These are phyloP conservation scores for Geotrichum australiense DNA, from an alignment of 1,139 yeast species.

Conservation along the genomic window DNA sequence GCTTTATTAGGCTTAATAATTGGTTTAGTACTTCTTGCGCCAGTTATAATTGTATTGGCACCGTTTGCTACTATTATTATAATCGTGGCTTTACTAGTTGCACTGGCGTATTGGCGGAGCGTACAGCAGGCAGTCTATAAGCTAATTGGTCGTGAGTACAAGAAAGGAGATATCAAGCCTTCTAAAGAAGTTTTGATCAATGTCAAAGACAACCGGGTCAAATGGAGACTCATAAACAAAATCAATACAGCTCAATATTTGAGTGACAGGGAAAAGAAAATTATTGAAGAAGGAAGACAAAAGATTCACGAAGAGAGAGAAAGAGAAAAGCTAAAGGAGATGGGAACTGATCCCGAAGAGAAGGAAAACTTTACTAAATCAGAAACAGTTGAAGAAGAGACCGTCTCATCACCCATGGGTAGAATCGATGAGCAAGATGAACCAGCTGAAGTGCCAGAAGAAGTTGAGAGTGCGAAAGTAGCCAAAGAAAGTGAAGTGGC, in stretches of 20 bases:
- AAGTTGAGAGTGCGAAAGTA: neutral
- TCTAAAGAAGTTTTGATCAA: neutral
- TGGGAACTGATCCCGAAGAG: neutral
- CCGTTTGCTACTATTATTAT: constrained; percentile 4
- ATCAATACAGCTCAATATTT: neutral
- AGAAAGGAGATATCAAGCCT: neutral
- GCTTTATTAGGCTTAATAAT: constrained; percentile 1
- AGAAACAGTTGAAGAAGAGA: no score
- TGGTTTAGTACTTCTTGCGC: constrained; percentile 1
- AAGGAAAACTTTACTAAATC: neutral
- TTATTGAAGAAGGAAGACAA: neutral
- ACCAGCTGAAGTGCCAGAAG: no score
- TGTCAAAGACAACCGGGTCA: constrained; percentile 5
- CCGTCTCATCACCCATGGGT: no score
- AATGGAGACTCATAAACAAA: constrained; percentile 12
- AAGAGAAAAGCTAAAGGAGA: neutral
- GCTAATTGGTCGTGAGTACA: no score
- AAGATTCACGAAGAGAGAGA: constrained; percentile 3
- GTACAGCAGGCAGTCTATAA: constrained; percentile 1
- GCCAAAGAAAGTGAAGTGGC: neutral
- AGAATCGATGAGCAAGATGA: no score
- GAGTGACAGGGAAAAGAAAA: constrained; percentile 2
- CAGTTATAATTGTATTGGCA: neutral
- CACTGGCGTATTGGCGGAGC: neutral
- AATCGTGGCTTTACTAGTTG: neutral